These are phyloP conservation scores for Arthrobotrys megalospora DNA, from an alignment of 2,329 filamentous ascomycete species.

Conservation along the genomic window DNA sequence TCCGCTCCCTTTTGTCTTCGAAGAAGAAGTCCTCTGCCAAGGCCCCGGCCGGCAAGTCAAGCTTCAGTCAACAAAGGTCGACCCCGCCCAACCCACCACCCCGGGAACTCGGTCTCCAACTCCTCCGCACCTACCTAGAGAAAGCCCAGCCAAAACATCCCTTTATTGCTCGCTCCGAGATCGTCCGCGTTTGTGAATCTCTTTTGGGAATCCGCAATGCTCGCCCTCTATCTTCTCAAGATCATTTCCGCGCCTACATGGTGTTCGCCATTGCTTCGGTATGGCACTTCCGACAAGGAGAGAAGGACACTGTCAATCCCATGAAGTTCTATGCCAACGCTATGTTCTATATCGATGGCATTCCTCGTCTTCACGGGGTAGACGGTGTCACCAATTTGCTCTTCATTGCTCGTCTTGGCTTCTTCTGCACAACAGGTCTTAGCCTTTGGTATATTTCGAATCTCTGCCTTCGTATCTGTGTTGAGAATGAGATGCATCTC, in stretches of 20 bases:
- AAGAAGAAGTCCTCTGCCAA: constrained; percentile 56
- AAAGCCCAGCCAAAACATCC: constrained; percentile 59
- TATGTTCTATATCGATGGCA: constrained; percentile 61
- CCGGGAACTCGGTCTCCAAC: constrained; percentile 54
- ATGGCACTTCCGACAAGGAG: constrained; percentile 58
- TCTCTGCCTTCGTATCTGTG: constrained; percentile 58
- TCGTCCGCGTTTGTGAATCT: constrained; percentile 57
- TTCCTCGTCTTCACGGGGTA: constrained; percentile 55
- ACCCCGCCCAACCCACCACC: constrained; percentile 56
- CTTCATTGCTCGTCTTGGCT: constrained; percentile 60
- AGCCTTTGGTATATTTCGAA: constrained; percentile 61
- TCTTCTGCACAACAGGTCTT: constrained; percentile 59
- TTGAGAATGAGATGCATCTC: constrained; percentile 61
- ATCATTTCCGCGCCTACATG: constrained; percentile 59
- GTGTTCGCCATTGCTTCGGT: constrained; percentile 58
- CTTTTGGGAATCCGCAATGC: constrained; percentile 58
- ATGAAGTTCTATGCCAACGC: constrained; percentile 61
- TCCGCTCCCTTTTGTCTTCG: constrained; percentile 54
- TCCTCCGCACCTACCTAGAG: constrained; percentile 58
- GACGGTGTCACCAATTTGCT: constrained; percentile 57
- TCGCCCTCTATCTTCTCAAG: constrained; percentile 53
- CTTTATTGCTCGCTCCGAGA: constrained; percentile 59
- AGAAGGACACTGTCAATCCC: constrained; percentile 60
- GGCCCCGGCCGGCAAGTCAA: constrained; percentile 41
- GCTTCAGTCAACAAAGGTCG: constrained; percentile 52